Percentiles rank a stretch among this genome's conserved stretches.
Conservation (phyloP, 352 stramenopile genomes). For the Phytophthora syringae region DNA sequence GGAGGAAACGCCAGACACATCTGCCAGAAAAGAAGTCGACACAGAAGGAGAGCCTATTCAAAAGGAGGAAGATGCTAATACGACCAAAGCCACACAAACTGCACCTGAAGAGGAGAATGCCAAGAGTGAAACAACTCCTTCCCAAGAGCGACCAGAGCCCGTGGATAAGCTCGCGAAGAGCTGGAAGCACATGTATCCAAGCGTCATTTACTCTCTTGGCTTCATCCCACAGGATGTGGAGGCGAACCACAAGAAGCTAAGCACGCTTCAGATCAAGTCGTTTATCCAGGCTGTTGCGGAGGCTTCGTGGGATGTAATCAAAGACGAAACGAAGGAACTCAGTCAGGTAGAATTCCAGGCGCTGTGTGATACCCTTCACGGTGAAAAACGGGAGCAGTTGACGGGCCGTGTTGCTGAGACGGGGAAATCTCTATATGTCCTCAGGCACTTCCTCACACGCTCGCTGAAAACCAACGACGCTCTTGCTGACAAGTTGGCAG, state of each 20-base stretch:
- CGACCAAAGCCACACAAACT: conserved; percentile 1
- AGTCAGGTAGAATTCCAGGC: conserved; percentile 82
- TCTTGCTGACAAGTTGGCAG: conserved; percentile 51
- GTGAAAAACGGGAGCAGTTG: conserved; percentile 42
- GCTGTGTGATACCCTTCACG: conserved; percentile 63
- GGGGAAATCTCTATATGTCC: conserved; percentile 64
- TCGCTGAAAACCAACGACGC: conserved; percentile 58
- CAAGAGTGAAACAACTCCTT: conserved; percentile 10
- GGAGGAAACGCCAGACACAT: conserved; percentile 1
- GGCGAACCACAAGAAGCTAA: conserved; percentile 66
- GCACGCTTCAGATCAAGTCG: conserved; percentile 86
- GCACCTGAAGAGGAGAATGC: conserved; percentile 5
- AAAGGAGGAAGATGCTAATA: conserved; percentile 1
- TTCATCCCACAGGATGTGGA: conserved; percentile 59
- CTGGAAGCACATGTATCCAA: conserved; percentile 78
- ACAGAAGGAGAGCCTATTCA: conserved; percentile 7
- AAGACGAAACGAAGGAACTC: conserved; percentile 43
- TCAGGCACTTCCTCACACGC: conserved; percentile 74
- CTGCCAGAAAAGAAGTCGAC: conserved; percentile 1
- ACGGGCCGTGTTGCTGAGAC: conserved; percentile 36
- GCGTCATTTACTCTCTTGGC: conserved; percentile 71
- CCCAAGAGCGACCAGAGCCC: conserved; percentile 11
- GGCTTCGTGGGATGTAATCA: conserved; percentile 67
- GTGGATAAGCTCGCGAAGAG: conserved; percentile 19
- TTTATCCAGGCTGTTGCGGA: conserved; percentile 82